Conservation (phyloP, 2,329 filamentous ascomycete species). For the Aspergillus jensenii region DNA sequence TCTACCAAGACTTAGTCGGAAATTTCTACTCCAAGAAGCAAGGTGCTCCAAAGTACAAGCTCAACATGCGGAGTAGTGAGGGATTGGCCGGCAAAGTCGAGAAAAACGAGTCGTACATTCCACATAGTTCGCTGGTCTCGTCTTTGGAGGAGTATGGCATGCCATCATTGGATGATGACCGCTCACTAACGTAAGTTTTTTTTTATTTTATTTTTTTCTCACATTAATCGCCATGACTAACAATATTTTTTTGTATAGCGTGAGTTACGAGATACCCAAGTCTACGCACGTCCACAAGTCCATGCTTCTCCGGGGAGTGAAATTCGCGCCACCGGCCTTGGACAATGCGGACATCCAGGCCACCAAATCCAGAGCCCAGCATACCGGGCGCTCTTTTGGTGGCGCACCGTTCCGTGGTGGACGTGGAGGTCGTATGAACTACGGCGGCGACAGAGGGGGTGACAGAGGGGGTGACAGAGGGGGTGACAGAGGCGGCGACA, state of each 20-base stretch:
- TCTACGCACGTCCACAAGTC: slow-evolving; percentile 79
- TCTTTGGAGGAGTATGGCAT: slow-evolving; percentile 71
- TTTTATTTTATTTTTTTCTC: slow-evolving; percentile 20
- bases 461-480: slow-evolving; percentile 40
- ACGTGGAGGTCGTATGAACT: slow-evolving; percentile 55
- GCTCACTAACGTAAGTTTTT: slow-evolving; percentile 71
- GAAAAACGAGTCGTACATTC: slow-evolving; percentile 80
- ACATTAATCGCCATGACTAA: neutral
- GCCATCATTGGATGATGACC: slow-evolving; percentile 79
- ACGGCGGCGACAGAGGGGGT: slow-evolving; percentile 45
- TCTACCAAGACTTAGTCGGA: slow-evolving; percentile 81
- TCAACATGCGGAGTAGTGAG: slow-evolving; percentile 73
- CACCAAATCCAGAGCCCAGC: slow-evolving; percentile 64
- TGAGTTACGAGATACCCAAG: slow-evolving; percentile 80
- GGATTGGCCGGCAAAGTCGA: slow-evolving; percentile 78
- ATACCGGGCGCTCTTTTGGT: slow-evolving; percentile 68
- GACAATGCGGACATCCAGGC: slow-evolving; percentile 73
- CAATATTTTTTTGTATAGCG: slow-evolving; percentile 51
- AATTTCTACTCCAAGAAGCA: slow-evolving; percentile 94
- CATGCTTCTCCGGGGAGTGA: slow-evolving; percentile 84
- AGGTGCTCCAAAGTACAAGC: slow-evolving; percentile 62
- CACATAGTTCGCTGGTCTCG: slow-evolving; percentile 77
- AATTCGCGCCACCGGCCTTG: slow-evolving; percentile 69
- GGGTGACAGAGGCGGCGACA: slow-evolving; percentile 23
- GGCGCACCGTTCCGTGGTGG: slow-evolving; percentile 61